Evolutionary conservation across 768 basidiomycete species (phyloP).

Genomic region (Psilocybe azurescens): DNA sequence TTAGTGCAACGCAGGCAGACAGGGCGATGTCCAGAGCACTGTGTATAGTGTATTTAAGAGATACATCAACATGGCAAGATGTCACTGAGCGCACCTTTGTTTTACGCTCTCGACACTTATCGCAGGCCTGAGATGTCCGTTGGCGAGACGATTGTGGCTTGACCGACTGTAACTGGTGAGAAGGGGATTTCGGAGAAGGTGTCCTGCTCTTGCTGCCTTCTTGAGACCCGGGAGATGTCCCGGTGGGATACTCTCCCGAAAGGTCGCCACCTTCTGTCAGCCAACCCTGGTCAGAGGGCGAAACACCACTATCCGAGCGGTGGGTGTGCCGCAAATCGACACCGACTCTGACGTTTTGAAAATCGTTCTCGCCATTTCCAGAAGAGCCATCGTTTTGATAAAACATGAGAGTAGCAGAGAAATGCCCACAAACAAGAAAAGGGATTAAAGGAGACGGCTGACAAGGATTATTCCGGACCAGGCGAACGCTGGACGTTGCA

Average conservation of each 20-base stretch:
- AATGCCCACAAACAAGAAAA: not conserved
- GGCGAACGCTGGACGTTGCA: not conserved
- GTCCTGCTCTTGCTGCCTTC: not conserved
- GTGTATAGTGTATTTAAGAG: not conserved
- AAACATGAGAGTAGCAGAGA: constrained; percentile 14
- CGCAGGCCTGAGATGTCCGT: constrained; percentile 58
- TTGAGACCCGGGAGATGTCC: not conserved
- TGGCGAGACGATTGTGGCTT: constrained; percentile 36
- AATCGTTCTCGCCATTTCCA: not conserved
- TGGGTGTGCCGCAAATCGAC: not conserved
- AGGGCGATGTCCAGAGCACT: constrained; percentile 67
- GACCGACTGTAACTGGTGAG: constrained; percentile 7
- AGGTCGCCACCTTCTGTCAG: constrained; percentile 14
- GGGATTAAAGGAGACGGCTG: constrained; percentile 20
- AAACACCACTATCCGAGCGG: constrained; percentile 1
- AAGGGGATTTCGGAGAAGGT: constrained; percentile 11
- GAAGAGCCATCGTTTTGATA: constrained; percentile 10
- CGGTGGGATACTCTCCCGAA: not conserved
- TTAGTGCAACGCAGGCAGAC: constrained; percentile 54
- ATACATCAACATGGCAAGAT: not conserved
- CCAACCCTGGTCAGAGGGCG: constrained; percentile 12
- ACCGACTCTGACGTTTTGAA: not conserved
- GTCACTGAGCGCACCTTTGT: constrained; percentile 48
- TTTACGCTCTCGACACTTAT: constrained; percentile 62
- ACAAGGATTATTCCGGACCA: constrained; percentile 14